phyloP scores from a whole-genome alignment of 2,329 filamentous ascomycete genomes.

The Nannizziopsis arthrosporioides region DNA sequence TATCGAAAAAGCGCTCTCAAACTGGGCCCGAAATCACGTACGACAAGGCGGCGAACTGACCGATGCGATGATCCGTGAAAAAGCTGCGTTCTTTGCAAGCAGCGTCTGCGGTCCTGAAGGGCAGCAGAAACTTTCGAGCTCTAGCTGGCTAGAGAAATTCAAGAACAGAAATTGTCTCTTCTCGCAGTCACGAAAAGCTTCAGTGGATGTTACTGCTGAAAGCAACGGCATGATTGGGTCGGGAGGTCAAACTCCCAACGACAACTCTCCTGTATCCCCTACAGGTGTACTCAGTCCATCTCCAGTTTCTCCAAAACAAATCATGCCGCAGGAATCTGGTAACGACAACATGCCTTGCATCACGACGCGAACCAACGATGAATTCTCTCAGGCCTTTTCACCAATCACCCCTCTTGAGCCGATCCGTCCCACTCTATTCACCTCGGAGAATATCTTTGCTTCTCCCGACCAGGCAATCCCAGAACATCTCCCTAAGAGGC shows the following conservation, averaged over 20 bases:
- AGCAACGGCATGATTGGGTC: slow-evolving; percentile 46
- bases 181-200: slow-evolving; percentile 44
- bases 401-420: slow-evolving; percentile 57
- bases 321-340: slow-evolving; percentile 54
- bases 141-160: slow-evolving; percentile 85
- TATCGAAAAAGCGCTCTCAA: slow-evolving; percentile 79
- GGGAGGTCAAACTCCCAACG: slow-evolving; percentile 50
- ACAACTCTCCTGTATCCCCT: slow-evolving; percentile 63
- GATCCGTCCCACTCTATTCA: slow-evolving; percentile 57
- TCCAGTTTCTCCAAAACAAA: slow-evolving; percentile 57
- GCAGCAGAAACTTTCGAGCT: slow-evolving; percentile 58
- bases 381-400: slow-evolving; percentile 55
- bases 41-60: slow-evolving; percentile 61
- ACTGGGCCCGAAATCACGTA: slow-evolving; percentile 75
- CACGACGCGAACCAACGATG: slow-evolving; percentile 45
- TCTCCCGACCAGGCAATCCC: slow-evolving; percentile 40
- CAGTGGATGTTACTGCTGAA: slow-evolving; percentile 47
- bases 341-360: slow-evolving; percentile 46
- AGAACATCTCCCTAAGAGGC: slow-evolving; percentile 50
- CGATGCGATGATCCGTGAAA: slow-evolving; percentile 73
- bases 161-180: slow-evolving; percentile 70
- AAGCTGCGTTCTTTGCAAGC: slow-evolving; percentile 68
- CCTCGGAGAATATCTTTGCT: slow-evolving; percentile 62
- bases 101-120: slow-evolving; percentile 60
- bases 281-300: slow-evolving; percentile 54